Evolutionary conservation across 208 protist genomes (phyloP).

Genomic region (Leishmania tarentolae): DNA sequence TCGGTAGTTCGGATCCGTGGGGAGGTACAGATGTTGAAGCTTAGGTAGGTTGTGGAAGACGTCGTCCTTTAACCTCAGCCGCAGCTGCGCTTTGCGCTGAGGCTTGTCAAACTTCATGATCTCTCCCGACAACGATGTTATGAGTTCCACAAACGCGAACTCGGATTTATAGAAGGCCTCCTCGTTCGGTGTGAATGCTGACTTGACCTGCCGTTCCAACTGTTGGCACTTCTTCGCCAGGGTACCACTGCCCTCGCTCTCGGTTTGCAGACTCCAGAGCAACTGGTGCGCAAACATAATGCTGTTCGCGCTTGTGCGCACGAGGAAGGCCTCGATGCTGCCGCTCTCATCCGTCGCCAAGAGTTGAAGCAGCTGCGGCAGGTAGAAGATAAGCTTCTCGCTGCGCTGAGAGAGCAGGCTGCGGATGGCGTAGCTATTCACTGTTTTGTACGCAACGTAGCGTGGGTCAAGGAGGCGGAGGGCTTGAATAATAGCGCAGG

Average conservation of each 20-base stretch:
- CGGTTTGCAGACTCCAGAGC: slow-evolving; percentile 82
- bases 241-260: slow-evolving; percentile 52
- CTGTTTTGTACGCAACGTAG: slow-evolving; percentile 52
- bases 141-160: slow-evolving; percentile 75
- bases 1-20: slow-evolving; percentile 76
- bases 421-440: slow-evolving; percentile 72
- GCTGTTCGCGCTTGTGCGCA: slow-evolving; percentile 59
- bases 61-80: slow-evolving; percentile 59
- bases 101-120: slow-evolving; percentile 79
- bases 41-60: slow-evolving; percentile 61
- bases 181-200: slow-evolving; percentile 49
- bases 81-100: slow-evolving; percentile 76
- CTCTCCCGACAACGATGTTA: slow-evolving; percentile 84
- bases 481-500: slow-evolving; percentile 72
- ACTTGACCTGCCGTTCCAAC: slow-evolving; percentile 39
- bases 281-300: slow-evolving; percentile 87
- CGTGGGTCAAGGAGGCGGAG: slow-evolving; percentile 65
- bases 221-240: slow-evolving; percentile 50
- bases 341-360: slow-evolving; percentile 63
- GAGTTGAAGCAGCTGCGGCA: slow-evolving; percentile 89
- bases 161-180: slow-evolving; percentile 65
- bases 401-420: slow-evolving; percentile 76
- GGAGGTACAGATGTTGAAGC: slow-evolving; percentile 77
- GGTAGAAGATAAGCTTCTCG: slow-evolving; percentile 89
- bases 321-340: slow-evolving; percentile 57